phyloP scores from a whole-genome alignment of 805 yeast species.

The Candida dajiaensis region DNA sequence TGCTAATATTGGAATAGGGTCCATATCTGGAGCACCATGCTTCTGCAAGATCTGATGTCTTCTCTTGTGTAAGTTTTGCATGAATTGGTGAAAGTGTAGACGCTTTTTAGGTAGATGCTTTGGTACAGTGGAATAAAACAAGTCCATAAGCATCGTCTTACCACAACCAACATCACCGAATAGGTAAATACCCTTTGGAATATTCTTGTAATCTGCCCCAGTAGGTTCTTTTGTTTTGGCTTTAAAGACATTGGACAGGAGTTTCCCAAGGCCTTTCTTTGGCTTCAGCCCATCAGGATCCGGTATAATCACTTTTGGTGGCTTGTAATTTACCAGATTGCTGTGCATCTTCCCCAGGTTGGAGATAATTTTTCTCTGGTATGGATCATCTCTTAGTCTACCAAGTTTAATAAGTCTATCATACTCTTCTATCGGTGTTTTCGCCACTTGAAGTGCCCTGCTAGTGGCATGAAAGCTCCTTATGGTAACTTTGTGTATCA shows the following conservation, averaged over 20 bases:
- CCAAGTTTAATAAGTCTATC: constrained; percentile 43
- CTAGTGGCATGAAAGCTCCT: constrained; percentile 6
- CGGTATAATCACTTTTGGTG: constrained; percentile 56
- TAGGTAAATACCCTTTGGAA: constrained; percentile 82
- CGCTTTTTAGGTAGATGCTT: constrained; percentile 68
- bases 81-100: constrained; percentile 93
- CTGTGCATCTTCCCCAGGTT: constrained; percentile 55
- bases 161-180: constrained; percentile 99
- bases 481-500: neutral
- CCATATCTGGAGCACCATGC: constrained; percentile 64
- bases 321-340: constrained; percentile 47
- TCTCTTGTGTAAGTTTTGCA: constrained; percentile 89
- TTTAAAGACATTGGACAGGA: constrained; percentile 27
- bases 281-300: constrained; percentile 46
- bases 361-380: constrained; percentile 69
- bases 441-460: constrained; percentile 5
- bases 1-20: constrained; percentile 79
- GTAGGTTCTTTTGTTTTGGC: constrained; percentile 13
- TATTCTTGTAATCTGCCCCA: constrained; percentile 25
- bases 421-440: constrained; percentile 47
- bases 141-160: constrained; percentile 96
- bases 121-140: constrained; percentile 84
- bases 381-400: constrained; percentile 62
- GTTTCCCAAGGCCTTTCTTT: constrained; percentile 35
- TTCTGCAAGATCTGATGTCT: constrained; percentile 65